A percentile compares a stretch with the other conserved stretches of the same genome.
phyloP scores from a whole-genome alignment of 2,329 filamentous ascomycete genomes.

The Pseudopyrenochaeta lycopersici region DNA sequence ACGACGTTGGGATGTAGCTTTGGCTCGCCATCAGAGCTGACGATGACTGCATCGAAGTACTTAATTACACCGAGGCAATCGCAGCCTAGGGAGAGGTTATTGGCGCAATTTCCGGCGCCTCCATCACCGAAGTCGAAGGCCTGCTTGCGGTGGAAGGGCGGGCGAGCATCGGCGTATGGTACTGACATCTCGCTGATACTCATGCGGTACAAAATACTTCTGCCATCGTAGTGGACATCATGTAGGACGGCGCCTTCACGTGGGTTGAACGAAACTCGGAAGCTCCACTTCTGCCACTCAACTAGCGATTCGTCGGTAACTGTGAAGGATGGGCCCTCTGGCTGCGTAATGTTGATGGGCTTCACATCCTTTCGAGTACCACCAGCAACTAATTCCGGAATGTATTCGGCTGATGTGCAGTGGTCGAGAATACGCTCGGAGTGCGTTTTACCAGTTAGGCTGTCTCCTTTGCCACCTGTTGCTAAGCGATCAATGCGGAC shows the following conservation, averaged over 20 bases:
- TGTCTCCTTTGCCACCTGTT: slow-evolving; percentile 50
- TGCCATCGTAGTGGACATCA: slow-evolving; percentile 73
- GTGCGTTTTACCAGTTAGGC: slow-evolving; percentile 50
- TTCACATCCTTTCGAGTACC: slow-evolving; percentile 60
- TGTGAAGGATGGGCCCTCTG: slow-evolving; percentile 72
- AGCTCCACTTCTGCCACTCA: slow-evolving; percentile 59
- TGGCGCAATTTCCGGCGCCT: slow-evolving; percentile 71
- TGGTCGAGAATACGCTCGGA: slow-evolving; percentile 54
- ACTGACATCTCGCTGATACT: slow-evolving; percentile 75
- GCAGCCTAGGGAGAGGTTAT: slow-evolving; percentile 73
- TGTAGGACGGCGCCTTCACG: slow-evolving; percentile 73
- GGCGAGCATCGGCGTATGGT: slow-evolving; percentile 71
- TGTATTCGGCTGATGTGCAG: slow-evolving; percentile 62
- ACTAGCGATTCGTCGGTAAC: slow-evolving; percentile 58
- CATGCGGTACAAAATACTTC: slow-evolving; percentile 72
- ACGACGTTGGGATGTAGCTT: slow-evolving; percentile 58
- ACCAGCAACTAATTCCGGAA: slow-evolving; percentile 50
- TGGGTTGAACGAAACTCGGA: slow-evolving; percentile 51
- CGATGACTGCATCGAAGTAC: slow-evolving; percentile 68
- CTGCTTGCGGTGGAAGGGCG: slow-evolving; percentile 73
- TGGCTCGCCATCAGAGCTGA: slow-evolving; percentile 64
- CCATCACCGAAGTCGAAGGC: slow-evolving; percentile 78
- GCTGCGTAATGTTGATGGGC: slow-evolving; percentile 76
- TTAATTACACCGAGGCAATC: slow-evolving; percentile 75
- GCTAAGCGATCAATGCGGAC: slow-evolving; percentile 48